A percentile compares a stretch with the other conserved stretches of the same genome.
These are phyloP conservation scores for Phytopythium delawarense DNA, from an alignment of 352 stramenopile genomes.

Conservation along the genomic window DNA sequence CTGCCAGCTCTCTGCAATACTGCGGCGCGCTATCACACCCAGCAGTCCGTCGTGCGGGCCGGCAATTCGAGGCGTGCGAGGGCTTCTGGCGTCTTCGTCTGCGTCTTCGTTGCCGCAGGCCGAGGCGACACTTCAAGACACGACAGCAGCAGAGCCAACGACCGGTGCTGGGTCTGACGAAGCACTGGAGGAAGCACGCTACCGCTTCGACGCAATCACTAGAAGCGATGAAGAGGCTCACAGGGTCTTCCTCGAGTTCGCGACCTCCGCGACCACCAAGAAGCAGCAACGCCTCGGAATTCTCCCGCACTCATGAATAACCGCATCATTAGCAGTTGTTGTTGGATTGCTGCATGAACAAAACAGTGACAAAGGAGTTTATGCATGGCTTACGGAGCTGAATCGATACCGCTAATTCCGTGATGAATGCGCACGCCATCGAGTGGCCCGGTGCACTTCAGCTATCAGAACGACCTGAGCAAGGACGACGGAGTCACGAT, in stretches of 20 bases:
- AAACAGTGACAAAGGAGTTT: neutral
- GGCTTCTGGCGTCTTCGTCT: slow-evolving; percentile 1
- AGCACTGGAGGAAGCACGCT: slow-evolving; percentile 18
- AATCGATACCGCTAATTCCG: neutral
- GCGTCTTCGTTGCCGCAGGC: neutral
- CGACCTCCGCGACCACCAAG: slow-evolving; percentile 1
- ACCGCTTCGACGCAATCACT: slow-evolving; percentile 40
- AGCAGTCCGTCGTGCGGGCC: slow-evolving; percentile 42
- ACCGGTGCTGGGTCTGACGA: neutral
- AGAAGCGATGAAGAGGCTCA: slow-evolving; percentile 10
- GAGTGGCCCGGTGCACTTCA: neutral
- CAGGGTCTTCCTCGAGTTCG: slow-evolving; percentile 32
- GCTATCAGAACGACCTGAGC: neutral
- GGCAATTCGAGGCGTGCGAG: neutral
- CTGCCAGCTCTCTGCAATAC: slow-evolving; percentile 42
- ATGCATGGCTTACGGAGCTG: neutral
- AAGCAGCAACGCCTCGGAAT: slow-evolving; percentile 1
- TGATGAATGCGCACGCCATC: neutral
- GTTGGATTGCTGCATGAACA: neutral
- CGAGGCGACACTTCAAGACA: neutral
- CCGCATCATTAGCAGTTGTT: neutral
- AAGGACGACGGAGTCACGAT: neutral
- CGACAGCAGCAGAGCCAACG: neutral
- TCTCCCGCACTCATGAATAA: neutral
- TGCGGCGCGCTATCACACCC: slow-evolving; percentile 33